Base-by-base conservation (phyloP, 2,329 filamentous ascomycete species). In the Dactylellina haptotyla region DNA sequence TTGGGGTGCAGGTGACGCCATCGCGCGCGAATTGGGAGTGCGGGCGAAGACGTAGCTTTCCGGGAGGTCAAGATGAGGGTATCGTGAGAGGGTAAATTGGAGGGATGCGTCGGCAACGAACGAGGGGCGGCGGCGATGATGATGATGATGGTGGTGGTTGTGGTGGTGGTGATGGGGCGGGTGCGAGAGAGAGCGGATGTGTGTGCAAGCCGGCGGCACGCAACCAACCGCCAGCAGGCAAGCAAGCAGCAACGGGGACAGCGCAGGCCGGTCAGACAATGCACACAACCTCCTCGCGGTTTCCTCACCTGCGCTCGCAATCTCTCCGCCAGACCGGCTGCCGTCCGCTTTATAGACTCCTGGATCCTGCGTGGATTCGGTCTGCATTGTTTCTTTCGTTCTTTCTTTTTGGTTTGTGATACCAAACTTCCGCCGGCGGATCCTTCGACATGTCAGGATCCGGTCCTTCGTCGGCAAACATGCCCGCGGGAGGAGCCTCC, bases 1-100 rank as follows among this genome's bases (percentile, higher is more conserved):
- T 66, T 54, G 61, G 39, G 61, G 69, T 20, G 61, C 34, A 14
- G 69, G 56, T 48, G 69, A 66, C 32, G 69, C 69, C 69, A 73
- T 73, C 30, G 48, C 58, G 67, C 67, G 59, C 48, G 34, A 58
- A 30, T 46, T 50, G 26, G 28, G 18, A 25, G 25, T 2, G 23
- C 18, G 20, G 12, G 28, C 12, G 46, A 14, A 28, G 20, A 10
- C 16, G 20, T 45, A 34, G 25, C 25, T 30, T 26, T 20, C 23
- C 25, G 48, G 18, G 16, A 9, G 23, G 23, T 4, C 14, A 18
- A 10, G 9, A 34, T 20, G 56, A 32, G 37, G 25, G 39, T 16
- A 48, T 18, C 25, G 37, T 26, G 30, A 12, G 30, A 12, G 39
- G 10, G 10, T n/a, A 23, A 16, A 12, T 16, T 20, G 39, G 20